Percentiles rank a stretch among this genome's conserved stretches.
Conservation (phyloP, 768 basidiomycete species). For the Scleroderma citrinum region DNA sequence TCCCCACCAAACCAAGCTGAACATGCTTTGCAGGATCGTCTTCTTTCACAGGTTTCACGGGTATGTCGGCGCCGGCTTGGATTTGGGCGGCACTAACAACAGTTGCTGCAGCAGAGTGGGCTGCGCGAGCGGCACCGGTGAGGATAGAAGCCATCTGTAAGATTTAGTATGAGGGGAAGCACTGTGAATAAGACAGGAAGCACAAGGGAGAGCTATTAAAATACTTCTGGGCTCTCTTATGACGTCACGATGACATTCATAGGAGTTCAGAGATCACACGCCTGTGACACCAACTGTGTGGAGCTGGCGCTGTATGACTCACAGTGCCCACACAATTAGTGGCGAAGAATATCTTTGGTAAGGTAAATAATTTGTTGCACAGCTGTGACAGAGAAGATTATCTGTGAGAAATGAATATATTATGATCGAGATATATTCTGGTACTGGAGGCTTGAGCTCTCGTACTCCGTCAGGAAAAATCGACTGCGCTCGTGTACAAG, state of each 20-base stretch:
- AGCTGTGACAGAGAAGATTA: not conserved
- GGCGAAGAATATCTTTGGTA: not conserved
- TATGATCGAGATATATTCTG: conserved; percentile 78
- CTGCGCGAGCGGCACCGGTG: conserved; percentile 41
- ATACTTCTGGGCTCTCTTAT: not conserved
- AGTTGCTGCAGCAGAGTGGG: conserved; percentile 49
- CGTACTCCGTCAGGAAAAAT: conserved; percentile 75
- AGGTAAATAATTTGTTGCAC: not conserved
- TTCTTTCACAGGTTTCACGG: conserved; percentile 53
- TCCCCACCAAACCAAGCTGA: conserved; percentile 47
- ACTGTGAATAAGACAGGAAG: not conserved
- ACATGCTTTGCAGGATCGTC: conserved; percentile 39
- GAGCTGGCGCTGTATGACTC: not conserved
- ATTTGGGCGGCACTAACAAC: conserved; percentile 45
- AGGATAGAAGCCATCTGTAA: conserved; percentile 44
- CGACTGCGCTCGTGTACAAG: conserved; percentile 70
- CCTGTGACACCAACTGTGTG: too few species aligned
- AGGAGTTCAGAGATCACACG: not conserved
- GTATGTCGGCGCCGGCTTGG: conserved; percentile 35
- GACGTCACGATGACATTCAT: conserved; percentile 2
- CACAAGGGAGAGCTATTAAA: not conserved
- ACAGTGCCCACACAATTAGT: not conserved
- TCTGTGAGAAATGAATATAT: conserved; percentile 13
- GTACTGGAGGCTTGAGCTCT: conserved; percentile 68
- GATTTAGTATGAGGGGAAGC: not conserved